phyloP scores from a whole-genome alignment of 2,329 filamentous ascomycete species.

The Clathrospora elynae region DNA sequence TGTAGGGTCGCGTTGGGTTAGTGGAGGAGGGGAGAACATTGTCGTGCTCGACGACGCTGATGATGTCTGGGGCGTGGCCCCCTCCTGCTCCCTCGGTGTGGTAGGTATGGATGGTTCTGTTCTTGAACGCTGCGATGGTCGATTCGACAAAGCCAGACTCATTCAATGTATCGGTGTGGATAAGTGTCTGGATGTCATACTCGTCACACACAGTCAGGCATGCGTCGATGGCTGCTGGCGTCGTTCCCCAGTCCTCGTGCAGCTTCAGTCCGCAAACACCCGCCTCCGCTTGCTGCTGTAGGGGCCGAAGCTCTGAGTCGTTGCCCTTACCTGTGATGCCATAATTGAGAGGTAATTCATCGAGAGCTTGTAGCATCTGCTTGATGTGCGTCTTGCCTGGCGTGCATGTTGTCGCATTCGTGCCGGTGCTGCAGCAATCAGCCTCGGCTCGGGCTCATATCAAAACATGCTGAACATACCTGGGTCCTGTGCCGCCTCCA shows the following conservation, averaged over 20 bases:
- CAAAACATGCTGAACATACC: slow-evolving; percentile 56
- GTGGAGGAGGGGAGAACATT: slow-evolving; percentile 91
- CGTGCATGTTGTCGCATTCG: slow-evolving; percentile 91
- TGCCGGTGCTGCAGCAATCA: slow-evolving; percentile 68
- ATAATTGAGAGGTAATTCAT: slow-evolving; percentile 80
- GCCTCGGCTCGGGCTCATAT: slow-evolving; percentile 1
- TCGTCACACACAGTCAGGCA: slow-evolving; percentile 84
- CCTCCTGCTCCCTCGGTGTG: slow-evolving; percentile 95
- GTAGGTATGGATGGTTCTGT: slow-evolving; percentile 91
- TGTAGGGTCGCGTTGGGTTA: slow-evolving; percentile 90
- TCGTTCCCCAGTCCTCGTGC: slow-evolving; percentile 95
- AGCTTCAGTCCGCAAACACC: slow-evolving; percentile 91
- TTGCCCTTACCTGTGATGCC: slow-evolving; percentile 95
- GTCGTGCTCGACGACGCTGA: slow-evolving; percentile 83
- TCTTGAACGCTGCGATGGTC: slow-evolving; percentile 82
- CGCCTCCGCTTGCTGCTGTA: slow-evolving; percentile 79
- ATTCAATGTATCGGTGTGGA: slow-evolving; percentile 95
- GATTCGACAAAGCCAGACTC: slow-evolving; percentile 97
- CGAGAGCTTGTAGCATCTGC: slow-evolving; percentile 88
- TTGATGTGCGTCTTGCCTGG: slow-evolving; percentile 81
- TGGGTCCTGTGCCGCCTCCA: slow-evolving; percentile 90
- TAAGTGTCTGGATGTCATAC: slow-evolving; percentile 88
- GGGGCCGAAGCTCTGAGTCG: slow-evolving; percentile 70
- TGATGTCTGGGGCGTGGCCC: slow-evolving; percentile 94
- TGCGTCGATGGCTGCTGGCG: slow-evolving; percentile 86